Percentiles rank a stretch among this genome's conserved stretches.
Evolutionary conservation across 176 grass and related monocot genomes (phyloP).

Genomic region (Otatea glauca): DNA sequence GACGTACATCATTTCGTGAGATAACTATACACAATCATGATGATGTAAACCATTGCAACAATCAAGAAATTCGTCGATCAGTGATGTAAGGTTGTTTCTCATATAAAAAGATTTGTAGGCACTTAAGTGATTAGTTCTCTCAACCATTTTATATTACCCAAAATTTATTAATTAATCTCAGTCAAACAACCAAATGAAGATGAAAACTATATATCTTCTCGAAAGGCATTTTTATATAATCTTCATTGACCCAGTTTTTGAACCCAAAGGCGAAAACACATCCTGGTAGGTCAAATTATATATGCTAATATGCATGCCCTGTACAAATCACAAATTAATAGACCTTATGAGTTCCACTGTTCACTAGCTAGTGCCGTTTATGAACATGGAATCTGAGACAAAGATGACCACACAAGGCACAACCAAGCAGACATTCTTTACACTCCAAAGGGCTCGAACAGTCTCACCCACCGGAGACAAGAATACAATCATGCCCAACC

Average conservation of each 20-base stretch:
- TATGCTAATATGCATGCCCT: no score
- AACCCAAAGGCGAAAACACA: no score
- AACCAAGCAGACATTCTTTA: constrained; percentile 22
- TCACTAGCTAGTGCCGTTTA: not conserved
- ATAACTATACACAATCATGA: not conserved
- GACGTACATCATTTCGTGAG: not conserved
- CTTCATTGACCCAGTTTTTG: no score
- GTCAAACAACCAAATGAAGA: no score
- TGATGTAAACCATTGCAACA: constrained; percentile 9
- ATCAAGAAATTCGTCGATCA: not conserved
- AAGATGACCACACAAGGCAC: constrained; percentile 38
- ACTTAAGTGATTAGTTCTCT: no score
- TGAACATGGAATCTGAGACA: constrained; percentile 32
- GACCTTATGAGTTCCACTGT: not conserved
- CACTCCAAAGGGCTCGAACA: not conserved
- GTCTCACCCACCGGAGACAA: constrained; percentile 28
- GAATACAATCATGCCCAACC: constrained; percentile 12
- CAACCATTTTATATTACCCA: no score
- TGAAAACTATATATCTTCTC: no score
- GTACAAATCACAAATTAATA: not conserved
- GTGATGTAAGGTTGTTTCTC: no score
- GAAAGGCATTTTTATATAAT: no score
- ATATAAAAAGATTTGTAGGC: no score
- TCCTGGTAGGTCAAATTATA: no score
- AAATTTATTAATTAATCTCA: no score